These are phyloP conservation scores for Microbotryum silenes-acaulis DNA, from an alignment of 1,284 basidiomycete species.

Conservation along the genomic window DNA sequence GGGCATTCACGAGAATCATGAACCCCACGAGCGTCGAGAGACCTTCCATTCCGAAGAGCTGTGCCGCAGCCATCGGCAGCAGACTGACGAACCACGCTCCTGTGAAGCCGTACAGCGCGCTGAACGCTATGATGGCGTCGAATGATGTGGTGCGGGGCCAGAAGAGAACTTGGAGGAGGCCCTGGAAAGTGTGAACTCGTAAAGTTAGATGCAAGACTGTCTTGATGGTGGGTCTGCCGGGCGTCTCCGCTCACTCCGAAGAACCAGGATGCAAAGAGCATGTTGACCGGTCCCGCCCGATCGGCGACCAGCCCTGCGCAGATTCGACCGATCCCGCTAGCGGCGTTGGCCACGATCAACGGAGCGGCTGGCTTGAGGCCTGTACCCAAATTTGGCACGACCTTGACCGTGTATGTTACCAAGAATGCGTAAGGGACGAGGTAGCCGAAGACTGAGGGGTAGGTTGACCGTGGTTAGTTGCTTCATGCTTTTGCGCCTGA, in stretches of 20 bases:
- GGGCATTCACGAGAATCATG: slow-evolving; percentile 18
- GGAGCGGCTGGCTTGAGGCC: slow-evolving; percentile 22
- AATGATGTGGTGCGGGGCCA: slow-evolving; percentile 23
- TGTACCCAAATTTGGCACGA: slow-evolving; percentile 17
- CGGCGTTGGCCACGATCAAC: slow-evolving; percentile 26
- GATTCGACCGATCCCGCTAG: slow-evolving; percentile 24
- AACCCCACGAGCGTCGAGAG: slow-evolving; percentile 29
- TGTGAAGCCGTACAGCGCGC: slow-evolving; percentile 10
- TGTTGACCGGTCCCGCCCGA: slow-evolving; percentile 25
- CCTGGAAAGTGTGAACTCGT: neutral
- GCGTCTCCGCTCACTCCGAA: slow-evolving; percentile 12
- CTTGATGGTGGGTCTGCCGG: too few relatives aligned
- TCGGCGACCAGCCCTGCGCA: slow-evolving; percentile 26
- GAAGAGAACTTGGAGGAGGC: slow-evolving; percentile 23
- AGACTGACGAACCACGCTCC: slow-evolving; percentile 23
- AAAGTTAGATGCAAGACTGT: too few relatives aligned
- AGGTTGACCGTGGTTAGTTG: too few relatives aligned
- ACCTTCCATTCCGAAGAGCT: slow-evolving; percentile 27
- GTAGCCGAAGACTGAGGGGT: neutral
- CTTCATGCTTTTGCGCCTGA: too few relatives aligned
- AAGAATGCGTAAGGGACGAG: slow-evolving; percentile 25
- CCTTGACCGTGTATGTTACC: slow-evolving; percentile 16
- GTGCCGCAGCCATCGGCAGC: slow-evolving; percentile 2
- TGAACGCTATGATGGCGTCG: slow-evolving; percentile 21
- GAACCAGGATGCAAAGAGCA: slow-evolving; percentile 21